These are phyloP conservation scores for Xylariomycetidae sp. DNA, from an alignment of 2,329 filamentous ascomycete genomes.

Conservation along the genomic window DNA sequence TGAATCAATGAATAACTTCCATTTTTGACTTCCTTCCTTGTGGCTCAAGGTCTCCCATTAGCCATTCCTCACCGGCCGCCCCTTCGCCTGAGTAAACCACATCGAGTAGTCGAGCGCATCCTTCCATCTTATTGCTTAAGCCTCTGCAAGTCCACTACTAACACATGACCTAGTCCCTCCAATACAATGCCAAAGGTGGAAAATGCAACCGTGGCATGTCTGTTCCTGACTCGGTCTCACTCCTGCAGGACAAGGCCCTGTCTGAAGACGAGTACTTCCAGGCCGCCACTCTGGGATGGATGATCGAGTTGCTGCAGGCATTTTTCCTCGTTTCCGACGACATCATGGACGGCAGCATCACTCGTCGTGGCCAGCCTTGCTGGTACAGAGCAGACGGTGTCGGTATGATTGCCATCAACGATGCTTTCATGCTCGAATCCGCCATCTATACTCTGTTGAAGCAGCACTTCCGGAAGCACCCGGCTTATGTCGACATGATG, in stretches of 20 bases:
- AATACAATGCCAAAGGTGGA: slow-evolving; percentile 83
- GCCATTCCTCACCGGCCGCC: too few relatives aligned
- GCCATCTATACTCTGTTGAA: slow-evolving; percentile 87
- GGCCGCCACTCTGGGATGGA: slow-evolving; percentile 85
- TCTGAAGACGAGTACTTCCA: slow-evolving; percentile 81
- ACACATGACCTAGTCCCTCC: slow-evolving; percentile 56
- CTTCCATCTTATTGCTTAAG: slow-evolving; percentile 9
- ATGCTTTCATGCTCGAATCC: slow-evolving; percentile 91
- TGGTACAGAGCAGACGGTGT: slow-evolving; percentile 91
- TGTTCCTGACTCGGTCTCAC: slow-evolving; percentile 81
- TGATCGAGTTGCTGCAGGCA: slow-evolving; percentile 95
- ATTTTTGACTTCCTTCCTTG: neutral
- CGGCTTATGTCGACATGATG: slow-evolving; percentile 81
- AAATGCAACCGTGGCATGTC: slow-evolving; percentile 99
- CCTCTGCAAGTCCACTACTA: neutral
- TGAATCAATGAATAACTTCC: slow-evolving; percentile 31
- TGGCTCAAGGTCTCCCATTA: too few relatives aligned
- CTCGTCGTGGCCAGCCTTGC: slow-evolving; percentile 87
- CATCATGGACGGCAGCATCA: slow-evolving; percentile 96
- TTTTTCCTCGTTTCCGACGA: slow-evolving; percentile 99
- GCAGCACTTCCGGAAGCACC: slow-evolving; percentile 89
- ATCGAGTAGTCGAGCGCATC: too few relatives aligned
- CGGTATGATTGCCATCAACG: slow-evolving; percentile 96
- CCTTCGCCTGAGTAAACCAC: too few relatives aligned
- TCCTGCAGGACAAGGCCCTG: slow-evolving; percentile 68